Base-by-base conservation (phyloP, 2,329 filamentous ascomycete species). In the Trichoderma sp. region DNA sequence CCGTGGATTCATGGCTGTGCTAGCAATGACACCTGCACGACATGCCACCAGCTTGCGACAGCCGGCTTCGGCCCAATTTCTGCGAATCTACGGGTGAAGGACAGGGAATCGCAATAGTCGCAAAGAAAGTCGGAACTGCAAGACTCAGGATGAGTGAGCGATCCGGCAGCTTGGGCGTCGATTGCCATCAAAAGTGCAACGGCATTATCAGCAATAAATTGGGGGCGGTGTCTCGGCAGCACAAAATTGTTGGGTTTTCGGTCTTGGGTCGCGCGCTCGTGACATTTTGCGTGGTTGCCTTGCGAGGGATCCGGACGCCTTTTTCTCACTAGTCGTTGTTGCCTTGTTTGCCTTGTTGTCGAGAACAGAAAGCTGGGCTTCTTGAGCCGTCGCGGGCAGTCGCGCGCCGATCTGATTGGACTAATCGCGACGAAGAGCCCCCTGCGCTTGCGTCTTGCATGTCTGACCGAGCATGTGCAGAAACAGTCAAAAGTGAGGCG, bases 381-480 rank as follows among this genome's bases (percentile, higher is more conserved):
- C n/a, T n/a, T n/a, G n/a, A n/a, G n/a, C n/a, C n/a, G n/a, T n/a
- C n/a, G n/a, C n/a, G n/a, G 34, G 55, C 53, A 47, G 28, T 28
- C 28, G 39, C 39, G 36, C 32, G 20, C 30, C 17, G 12, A 26
- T 58, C 36, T 73, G 66, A 73, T 73, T 73, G 72, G 72, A 32
- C 57, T 30, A 39, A 17, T 23, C 6, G 20, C n/a, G 9, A 23
- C 23, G 26, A 43, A 57, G 17, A 43, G 62, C 61, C 23, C 23
- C 69, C 30, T 43, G 55, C 63, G 47, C 66, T 26, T 47, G 32
- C 62, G 17, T 47, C 39, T 43, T n/a, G n/a, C n/a, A n/a, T n/a
- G n/a, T 57, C 59, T 72, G 58, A 72, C 72, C 71, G 71, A 73
- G 64, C n/a, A 50, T 4, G 43, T 50, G 43, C 43, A 20, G 43